Evolutionary conservation across 805 yeast species (phyloP).

Genomic region (Ogataea salicorniae): DNA sequence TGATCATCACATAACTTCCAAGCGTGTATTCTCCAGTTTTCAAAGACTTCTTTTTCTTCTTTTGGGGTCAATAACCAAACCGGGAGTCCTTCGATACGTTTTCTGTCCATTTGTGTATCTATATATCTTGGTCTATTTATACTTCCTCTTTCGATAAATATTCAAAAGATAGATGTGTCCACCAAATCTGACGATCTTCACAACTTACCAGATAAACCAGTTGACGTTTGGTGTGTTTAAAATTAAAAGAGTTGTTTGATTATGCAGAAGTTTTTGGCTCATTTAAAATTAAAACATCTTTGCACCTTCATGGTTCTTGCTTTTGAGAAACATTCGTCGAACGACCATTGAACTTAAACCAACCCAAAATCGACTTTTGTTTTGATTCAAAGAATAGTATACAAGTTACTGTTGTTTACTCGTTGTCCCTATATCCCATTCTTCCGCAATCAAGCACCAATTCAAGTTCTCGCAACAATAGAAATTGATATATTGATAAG

Average conservation of each 20-base stretch:
- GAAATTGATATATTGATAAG: background rate
- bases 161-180: too few species aligned
- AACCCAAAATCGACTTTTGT: too few species aligned
- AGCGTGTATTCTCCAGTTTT: constrained; percentile 62
- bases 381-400: too few species aligned
- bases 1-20: constrained; percentile 61
- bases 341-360: background rate
- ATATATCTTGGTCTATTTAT: too few species aligned
- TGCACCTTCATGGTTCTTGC: background rate
- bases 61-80: constrained; percentile 72
- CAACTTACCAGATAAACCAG: too few species aligned
- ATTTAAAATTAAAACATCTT: background rate
- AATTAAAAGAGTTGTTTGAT: background rate
- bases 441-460: too few species aligned
- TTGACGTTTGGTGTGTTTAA: too few species aligned
- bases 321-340: background rate
- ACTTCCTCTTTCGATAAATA: too few species aligned
- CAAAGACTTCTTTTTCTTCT: constrained; percentile 70
- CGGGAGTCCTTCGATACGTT: constrained; percentile 43
- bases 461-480: too few species aligned
- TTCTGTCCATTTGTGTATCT: constrained; percentile 19
- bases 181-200: too few species aligned
- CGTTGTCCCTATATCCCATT: too few species aligned
- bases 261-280: background rate
- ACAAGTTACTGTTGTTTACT: too few species aligned